Evolutionary conservation across 78 protist genomes (phyloP).

Genomic region (Dictyostelium discoideum): DNA sequence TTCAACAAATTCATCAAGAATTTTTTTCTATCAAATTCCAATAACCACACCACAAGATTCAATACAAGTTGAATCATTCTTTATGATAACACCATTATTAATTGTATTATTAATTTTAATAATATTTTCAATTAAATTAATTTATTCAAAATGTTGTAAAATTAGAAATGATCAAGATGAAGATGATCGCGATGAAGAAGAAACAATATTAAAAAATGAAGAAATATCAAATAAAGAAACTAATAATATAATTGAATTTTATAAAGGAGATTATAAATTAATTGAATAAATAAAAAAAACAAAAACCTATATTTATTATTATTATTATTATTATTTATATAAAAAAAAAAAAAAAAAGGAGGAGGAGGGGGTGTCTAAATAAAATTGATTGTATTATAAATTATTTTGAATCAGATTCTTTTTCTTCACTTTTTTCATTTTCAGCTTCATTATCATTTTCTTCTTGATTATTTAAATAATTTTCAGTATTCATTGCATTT

Average conservation of each 20-base stretch:
- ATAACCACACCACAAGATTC: not conserved
- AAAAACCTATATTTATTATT: not conserved
- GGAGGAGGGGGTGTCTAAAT: too few species aligned
- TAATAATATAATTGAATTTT: too few species aligned
- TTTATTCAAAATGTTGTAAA: not conserved
- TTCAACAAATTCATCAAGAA: not conserved
- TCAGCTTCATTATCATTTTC: not conserved
- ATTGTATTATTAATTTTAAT: not conserved
- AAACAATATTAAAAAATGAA: not conserved
- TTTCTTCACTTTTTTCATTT: not conserved
- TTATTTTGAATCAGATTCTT: not conserved
- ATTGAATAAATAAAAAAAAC: not conserved
- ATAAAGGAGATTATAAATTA: not conserved
- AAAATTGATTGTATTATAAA: not conserved
- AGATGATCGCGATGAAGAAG: not conserved
- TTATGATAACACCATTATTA: not conserved
- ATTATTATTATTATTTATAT: not conserved
- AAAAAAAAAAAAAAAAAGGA: not conserved
- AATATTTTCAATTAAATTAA: not conserved
- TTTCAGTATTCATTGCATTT: conserved; percentile 87
- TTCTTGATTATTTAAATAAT: conserved; percentile 28
- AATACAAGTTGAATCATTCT: not conserved
- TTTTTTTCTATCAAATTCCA: not conserved
- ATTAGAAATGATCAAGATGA: not conserved
- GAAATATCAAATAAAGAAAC: not conserved